Evolutionary conservation across 2,329 filamentous ascomycete genomes (phyloP).

Genomic region (Lecanoromycetidae sp.): DNA sequence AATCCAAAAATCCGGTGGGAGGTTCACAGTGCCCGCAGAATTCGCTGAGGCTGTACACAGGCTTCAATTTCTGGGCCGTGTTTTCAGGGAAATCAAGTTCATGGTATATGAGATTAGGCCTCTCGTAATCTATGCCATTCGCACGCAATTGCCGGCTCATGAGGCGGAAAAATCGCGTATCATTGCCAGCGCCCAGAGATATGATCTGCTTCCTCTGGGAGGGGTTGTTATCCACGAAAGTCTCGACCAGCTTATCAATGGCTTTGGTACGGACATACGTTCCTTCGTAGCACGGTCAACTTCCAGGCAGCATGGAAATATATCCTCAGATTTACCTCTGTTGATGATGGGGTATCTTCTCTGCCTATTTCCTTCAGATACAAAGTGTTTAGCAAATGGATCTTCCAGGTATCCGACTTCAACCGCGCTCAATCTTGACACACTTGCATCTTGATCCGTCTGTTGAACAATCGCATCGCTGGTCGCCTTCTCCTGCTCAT

Average conservation of each 20-base stretch:
- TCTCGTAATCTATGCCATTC: constrained; percentile 6
- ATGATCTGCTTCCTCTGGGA: constrained; percentile 58
- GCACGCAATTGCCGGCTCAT: constrained; percentile 36
- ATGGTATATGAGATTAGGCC: constrained; percentile 57
- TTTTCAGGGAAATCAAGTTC: constrained; percentile 81
- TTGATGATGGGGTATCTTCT: constrained; percentile 86
- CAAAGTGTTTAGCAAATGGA: constrained; percentile 61
- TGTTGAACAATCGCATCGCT: constrained; percentile 70
- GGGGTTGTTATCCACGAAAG: constrained; percentile 47
- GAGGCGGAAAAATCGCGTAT: constrained; percentile 75
- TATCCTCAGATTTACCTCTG: constrained; percentile 48
- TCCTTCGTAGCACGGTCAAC: constrained; percentile 37
- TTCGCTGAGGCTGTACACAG: constrained; percentile 21
- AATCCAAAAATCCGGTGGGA: constrained; percentile 21
- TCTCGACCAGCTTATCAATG: constrained; percentile 63
- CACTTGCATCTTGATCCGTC: constrained; percentile 83
- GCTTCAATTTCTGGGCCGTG: constrained; percentile 50
- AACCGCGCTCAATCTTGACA: constrained; percentile 80
- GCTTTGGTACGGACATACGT: constrained; percentile 85
- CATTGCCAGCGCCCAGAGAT: constrained; percentile 84
- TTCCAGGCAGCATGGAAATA: constrained; percentile 18
- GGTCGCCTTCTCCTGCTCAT: constrained; percentile 26
- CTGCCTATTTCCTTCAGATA: constrained; percentile 41
- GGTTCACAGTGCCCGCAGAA: constrained; percentile 29
- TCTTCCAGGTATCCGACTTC: constrained; percentile 75